Base-by-base conservation (phyloP, 805 yeast genomes). In the Metschnikowia gruessii region DNA sequence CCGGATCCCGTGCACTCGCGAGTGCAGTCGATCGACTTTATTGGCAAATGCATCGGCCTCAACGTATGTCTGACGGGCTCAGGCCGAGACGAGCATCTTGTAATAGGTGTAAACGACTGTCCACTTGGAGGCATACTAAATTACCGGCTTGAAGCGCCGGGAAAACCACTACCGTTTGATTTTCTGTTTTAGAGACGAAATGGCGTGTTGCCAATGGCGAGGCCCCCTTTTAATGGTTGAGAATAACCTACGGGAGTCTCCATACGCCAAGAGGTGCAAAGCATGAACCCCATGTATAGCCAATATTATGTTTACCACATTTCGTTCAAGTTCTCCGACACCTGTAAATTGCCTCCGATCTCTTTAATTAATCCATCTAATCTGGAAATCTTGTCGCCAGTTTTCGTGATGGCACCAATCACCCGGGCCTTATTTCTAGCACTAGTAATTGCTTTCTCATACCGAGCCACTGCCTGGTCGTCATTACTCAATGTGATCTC, bases 391-490 rank as follows among this genome's bases (percentile, higher is more conserved):
- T 66, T 69, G 12, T 42, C 44, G 28, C 43, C 43, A n/a, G 50
- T 49, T 26, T 60, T 84, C 3, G 59, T 54, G 35, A 57, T 29
- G n/a, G 51, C 46, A 19, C 78, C 67, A 10, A 84, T 58, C 2
- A 80, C 71, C 47, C 87, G 68, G 28, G 82, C 69, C 60, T 84
- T 83, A 54, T 85, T 84, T 51, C 83, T 71, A 1, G 85, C 78
- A 58, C 79, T 77, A 17, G 68, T 64, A 3, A 82, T 42, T n/a
- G 67, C 54, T 46, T 69, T 74, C 45, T 83, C 90, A 47, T 75
- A 76, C 15, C 65, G 68, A 3, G 75, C 78, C 3, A 85, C 91
- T 19, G 75, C 79, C 0, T 64, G 69, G 40, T 80, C 83, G 8
- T 76, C 76, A 55, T 84, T 83, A 6, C 64, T 45, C 15, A 37